phyloP scores from a whole-genome alignment of 129 eudicot species.

The Helianthus annuus region HanXRQr2.0-SUNRISE NC_035445.2:121089957-121090456 shows the following conservation, averaged over 20 bases:
- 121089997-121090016: not conserved
- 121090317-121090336: conserved; percentile 58
- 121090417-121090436: conserved; percentile 95
- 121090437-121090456: conserved; percentile 81
- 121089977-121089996: conserved; percentile 12
- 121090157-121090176: not conserved
- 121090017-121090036: not conserved
- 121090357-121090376: conserved; percentile 84
- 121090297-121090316: conserved; percentile 55
- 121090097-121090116: not conserved
- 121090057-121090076: not conserved
- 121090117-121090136: not conserved
- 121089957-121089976: conserved; percentile 65
- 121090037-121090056: not conserved
- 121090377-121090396: conserved; percentile 77
- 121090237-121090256: not conserved
- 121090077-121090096: not conserved
- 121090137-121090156: not conserved
- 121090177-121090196: not conserved
- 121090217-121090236: not conserved
- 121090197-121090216: not conserved
- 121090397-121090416: conserved; percentile 68
- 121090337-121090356: conserved; percentile 64
- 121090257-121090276: conserved; percentile 60
- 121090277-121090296: conserved; percentile 54